A percentile compares a stretch with the other conserved stretches of the same genome.
Evolutionary conservation across 768 basidiomycete species (phyloP).

Genomic region (Lactarius pseudohatsudake): DNA sequence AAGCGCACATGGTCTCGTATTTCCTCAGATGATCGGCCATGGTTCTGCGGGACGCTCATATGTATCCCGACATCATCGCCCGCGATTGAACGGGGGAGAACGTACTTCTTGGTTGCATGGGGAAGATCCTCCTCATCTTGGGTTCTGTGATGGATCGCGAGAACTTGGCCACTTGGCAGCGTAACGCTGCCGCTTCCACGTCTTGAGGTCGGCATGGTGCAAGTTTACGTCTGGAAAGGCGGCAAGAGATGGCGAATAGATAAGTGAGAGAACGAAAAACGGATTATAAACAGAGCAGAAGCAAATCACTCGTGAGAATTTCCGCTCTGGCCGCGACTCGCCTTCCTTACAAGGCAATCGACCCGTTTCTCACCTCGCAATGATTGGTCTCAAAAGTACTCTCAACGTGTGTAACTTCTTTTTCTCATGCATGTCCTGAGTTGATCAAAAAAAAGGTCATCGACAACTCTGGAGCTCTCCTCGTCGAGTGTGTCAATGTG

Average conservation of each 20-base stretch:
- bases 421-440: constrained; percentile 6
- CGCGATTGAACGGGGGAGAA: constrained; percentile 21
- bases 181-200: constrained; percentile 76
- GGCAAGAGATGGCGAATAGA: constrained; percentile 27
- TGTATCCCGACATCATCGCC: constrained; percentile 21
- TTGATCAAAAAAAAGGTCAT: constrained; percentile 61
- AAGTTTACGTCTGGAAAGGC: constrained; percentile 13
- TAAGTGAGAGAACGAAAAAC: constrained; percentile 6
- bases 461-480: constrained; percentile 94
- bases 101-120: constrained; percentile 91
- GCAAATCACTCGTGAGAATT: constrained; percentile 26
- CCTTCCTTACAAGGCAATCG: not conserved
- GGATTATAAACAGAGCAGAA: not conserved
- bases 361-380: constrained; percentile 34
- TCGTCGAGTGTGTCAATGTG: constrained; percentile 95
- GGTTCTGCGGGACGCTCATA: constrained; percentile 50
- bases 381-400: constrained; percentile 95
- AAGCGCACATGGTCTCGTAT: constrained; percentile 78
- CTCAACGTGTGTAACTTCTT: constrained; percentile 63
- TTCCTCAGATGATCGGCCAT: constrained; percentile 94
- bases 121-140: constrained; percentile 86
- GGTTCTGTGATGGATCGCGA: constrained; percentile 85
- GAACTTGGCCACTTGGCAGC: constrained; percentile 71
- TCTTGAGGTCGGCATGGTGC: constrained; percentile 62
- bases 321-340: not conserved